These are phyloP conservation scores for Tieghemostelium lacteum DNA, from an alignment of 78 protist species.

Conservation along the genomic window DNA sequence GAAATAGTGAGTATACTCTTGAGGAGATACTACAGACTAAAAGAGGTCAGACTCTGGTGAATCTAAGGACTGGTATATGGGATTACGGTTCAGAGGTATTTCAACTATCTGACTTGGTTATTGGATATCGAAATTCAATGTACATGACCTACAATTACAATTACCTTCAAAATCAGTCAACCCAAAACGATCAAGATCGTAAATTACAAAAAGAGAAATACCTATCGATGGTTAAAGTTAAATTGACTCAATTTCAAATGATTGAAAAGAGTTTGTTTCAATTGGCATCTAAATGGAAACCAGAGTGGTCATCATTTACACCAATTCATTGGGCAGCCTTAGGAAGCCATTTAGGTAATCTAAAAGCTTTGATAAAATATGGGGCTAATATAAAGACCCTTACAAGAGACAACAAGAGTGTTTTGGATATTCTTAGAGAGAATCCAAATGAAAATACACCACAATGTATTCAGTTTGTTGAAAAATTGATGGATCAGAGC, in stretches of 20 bases:
- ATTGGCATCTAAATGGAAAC: background rate
- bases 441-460: background rate
- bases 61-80: conserved; percentile 40
- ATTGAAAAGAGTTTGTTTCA: conserved; percentile 42
- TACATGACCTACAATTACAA: no score
- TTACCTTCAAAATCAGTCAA: background rate
- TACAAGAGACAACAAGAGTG: background rate
- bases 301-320: conserved; percentile 26
- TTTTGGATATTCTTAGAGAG: conserved; percentile 18
- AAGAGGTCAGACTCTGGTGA: conserved; percentile 16
- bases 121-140: background rate
- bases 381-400: background rate
- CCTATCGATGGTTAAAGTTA: background rate
- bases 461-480: conserved; percentile 11
- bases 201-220: background rate
- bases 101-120: conserved; percentile 2
- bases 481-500: conserved; percentile 1
- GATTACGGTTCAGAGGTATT: conserved; percentile 23
- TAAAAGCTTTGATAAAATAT: conserved; percentile 15
- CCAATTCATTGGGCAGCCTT: conserved; percentile 35
- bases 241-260: conserved; percentile 33
- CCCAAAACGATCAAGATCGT: background rate
- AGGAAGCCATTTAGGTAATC: conserved; percentile 5
- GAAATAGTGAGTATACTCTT: conserved; percentile 15
- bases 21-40: conserved; percentile 1